Percentiles rank a stretch among this genome's conserved stretches.
Evolutionary conservation across 2,329 filamentous ascomycete species (phyloP).

Genomic region (Stachybotrys elegans): DNA sequence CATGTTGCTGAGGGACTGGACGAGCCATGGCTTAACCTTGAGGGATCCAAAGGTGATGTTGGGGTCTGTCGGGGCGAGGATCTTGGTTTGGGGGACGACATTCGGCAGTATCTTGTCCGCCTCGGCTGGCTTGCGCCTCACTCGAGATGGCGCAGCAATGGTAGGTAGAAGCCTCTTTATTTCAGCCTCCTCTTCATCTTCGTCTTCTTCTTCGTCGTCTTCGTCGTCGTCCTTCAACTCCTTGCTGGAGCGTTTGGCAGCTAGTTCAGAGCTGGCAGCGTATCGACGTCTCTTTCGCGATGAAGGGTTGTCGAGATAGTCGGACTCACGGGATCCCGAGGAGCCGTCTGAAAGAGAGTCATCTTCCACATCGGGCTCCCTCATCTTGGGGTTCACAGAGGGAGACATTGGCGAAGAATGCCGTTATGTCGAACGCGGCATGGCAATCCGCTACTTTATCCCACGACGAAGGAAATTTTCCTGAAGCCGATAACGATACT

Average conservation of each 20-base stretch:
- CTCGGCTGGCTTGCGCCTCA: slow-evolving; percentile 34
- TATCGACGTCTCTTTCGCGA: slow-evolving; percentile 42
- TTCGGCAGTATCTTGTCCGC: slow-evolving; percentile 10
- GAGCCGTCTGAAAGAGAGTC: slow-evolving; percentile 11
- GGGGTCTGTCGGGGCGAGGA: slow-evolving; percentile 48
- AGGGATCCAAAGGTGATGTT: slow-evolving; percentile 67
- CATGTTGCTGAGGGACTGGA: slow-evolving; percentile 68
- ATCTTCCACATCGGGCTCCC: no score
- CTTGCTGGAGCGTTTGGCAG: slow-evolving; percentile 2
- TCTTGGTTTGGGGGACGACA: slow-evolving; percentile 22
- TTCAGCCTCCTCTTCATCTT: slow-evolving; percentile 25
- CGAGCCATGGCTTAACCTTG: slow-evolving; percentile 78
- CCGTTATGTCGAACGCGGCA: no score
- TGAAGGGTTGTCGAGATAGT: slow-evolving; percentile 40
- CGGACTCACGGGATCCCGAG: slow-evolving; percentile 36
- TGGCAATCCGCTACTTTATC: no score
- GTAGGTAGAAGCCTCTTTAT: slow-evolving; percentile 31
- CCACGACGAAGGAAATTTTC: no score
- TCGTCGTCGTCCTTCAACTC: slow-evolving; percentile 18
- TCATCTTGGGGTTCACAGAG: slow-evolving; percentile 11
- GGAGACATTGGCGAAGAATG: neutral
- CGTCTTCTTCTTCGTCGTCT: slow-evolving; percentile 24
- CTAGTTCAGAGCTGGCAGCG: slow-evolving; percentile 12
- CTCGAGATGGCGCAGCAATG: slow-evolving; percentile 48
- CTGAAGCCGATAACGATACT: no score